Base-by-base conservation (phyloP, 2,329 filamentous ascomycete genomes). In the Microsporum ferrugineum region DNA sequence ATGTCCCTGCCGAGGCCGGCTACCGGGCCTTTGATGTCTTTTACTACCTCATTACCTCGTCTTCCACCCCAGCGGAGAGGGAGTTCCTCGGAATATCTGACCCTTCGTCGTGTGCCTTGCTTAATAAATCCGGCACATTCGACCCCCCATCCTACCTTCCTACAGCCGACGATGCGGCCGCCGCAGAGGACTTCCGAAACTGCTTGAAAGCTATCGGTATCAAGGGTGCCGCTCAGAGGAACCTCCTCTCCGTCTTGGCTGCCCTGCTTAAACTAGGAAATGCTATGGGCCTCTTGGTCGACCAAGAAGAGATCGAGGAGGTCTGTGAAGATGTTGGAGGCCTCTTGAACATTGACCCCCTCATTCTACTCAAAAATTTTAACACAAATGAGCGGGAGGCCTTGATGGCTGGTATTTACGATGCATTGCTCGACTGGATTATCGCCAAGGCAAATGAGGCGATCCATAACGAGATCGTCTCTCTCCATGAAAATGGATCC, bases 1-100 rank as follows among this genome's bases (percentile, higher is more conserved):
- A 88, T 61, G 84, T 99, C 14, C 89, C 94, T 0, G 75, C 85
- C 0, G 85, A 96, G 70, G 71, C 84, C 5, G 94, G 94, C 10
- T 90, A 90, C 73, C 86, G 94, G 64, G 94, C 92, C 2, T 99
- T 99, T 68, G 92, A 99, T 70, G 94, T 95, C 57, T 97, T 99
- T 71, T 97, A 99, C 77, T 97, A 96, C 69, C 84, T 99, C 0
- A 81, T 97, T 47, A 95, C 91, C 0, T 91, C 88, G n/a, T 88
- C 89, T 0, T 95, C 94, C 0, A 94, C 89, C 0, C 85, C 88
- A 2, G 87, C 90, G 1, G 94, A 99, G 76, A 82, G 90, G 61
- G 92, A 97, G 71, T 95, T 91, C 63, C 78, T 99, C 12, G 85
- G 88, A 31, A 81, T 99, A 34, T 88, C 90, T 74, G 80, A 85